Evolutionary conservation across 768 basidiomycete species (phyloP), one percentile per base, ranked within the genome.

Genomic region (Jaapia argillacea): DNA sequence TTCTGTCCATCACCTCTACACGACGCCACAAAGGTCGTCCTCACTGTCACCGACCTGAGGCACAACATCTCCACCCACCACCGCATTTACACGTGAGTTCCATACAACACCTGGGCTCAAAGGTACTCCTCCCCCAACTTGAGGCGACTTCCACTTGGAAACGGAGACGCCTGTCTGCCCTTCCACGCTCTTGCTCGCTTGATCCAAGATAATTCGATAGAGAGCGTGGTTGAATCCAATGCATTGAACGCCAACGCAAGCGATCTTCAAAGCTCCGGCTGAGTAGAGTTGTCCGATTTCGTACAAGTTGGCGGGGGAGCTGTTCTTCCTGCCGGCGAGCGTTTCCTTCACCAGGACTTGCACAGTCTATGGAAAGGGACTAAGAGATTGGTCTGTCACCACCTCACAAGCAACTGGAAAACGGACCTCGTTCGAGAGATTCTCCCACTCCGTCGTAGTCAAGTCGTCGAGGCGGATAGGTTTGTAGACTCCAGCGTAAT

Each of bases 401-500:
- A 38, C 18, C 6, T 4, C 21, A 4, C n/a, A 31, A 27, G 14
- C 16, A 25, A 24, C 1, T 16, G 1, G 24, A 6, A 3, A 25
- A 45, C 56, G 43, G 47, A 81, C 85, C 71, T 86, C 84, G 24
- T 58, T 56, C 24, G 79, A 72, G 24, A 88, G 68, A 35, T 71
- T 70, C 23, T 71, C 73, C 78, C 82, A 88, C 56, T 88, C 85
- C 43, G 75, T 75, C 5, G 67, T 60, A 0, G 76, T 75, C 12
- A 88, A 63, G 45, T 83, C 75, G 22, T 77, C 77, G 40, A 88
- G 68, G 42, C 68, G 63, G 55, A 88, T 77, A 1, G 72, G 73
- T 43, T 70, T 75, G 61, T 88, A 88, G 3, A 75, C 69, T n/a
- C 85, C 85, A 10, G 85, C 85, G 48, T 88, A 88, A 56, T 87